These are phyloP conservation scores for Ambrosia hybrid DNA, from an alignment of 140 eudicot genomes.

Conservation along the genomic window DNA sequence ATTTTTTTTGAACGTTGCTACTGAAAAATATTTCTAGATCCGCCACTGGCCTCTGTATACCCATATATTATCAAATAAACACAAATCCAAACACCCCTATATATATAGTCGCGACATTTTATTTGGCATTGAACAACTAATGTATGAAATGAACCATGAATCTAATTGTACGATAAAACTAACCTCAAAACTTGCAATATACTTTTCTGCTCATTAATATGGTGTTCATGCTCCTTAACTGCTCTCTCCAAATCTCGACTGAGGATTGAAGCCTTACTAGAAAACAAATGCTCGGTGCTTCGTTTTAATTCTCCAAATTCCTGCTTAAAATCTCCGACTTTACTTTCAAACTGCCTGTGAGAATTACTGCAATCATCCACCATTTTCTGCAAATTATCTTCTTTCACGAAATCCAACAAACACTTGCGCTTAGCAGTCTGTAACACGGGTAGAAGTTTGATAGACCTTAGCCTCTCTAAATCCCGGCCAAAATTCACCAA, in stretches of 20 bases:
- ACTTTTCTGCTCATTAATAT: conserved; percentile 77
- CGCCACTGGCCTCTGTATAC: no score
- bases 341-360: conserved; percentile 86
- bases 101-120: background rate
- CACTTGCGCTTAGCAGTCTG: conserved; percentile 70
- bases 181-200: conserved; percentile 94
- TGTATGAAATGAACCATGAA: background rate
- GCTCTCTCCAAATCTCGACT: conserved; percentile 62
- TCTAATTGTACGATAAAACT: conserved; percentile 16
- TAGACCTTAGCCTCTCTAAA: conserved; percentile 59
- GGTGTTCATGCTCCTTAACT: conserved; percentile 60
- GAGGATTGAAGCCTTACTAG: conserved; percentile 66
- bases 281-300: conserved; percentile 68
- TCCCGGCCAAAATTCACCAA: conserved; percentile 71
- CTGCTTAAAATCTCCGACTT: conserved; percentile 81
- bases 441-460: conserved; percentile 64
- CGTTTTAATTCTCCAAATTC: conserved; percentile 86
- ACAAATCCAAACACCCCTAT: background rate
- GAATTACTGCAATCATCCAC: conserved; percentile 81
- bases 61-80: background rate
- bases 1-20: no score
- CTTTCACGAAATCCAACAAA: conserved; percentile 89
- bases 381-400: conserved; percentile 73
- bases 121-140: background rate
- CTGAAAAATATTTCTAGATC: no score